Percentiles rank a stretch among this genome's conserved stretches.
phyloP scores from a whole-genome alignment of 1,284 basidiomycete genomes.

The Trametes versicolor region DNA sequence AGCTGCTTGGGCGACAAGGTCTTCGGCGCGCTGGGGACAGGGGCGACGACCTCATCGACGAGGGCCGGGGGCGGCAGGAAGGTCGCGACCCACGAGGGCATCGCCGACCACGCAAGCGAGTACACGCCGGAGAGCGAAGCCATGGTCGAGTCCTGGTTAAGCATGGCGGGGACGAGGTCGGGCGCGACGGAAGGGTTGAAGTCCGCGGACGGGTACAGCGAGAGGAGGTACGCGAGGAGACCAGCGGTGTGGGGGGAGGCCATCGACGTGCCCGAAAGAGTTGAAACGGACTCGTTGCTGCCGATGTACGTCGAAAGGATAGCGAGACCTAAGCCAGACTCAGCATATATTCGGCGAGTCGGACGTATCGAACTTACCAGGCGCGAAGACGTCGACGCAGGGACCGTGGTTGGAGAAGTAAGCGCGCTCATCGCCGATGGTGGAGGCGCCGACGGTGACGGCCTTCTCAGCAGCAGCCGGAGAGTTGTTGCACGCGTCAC shows the following conservation, averaged over 20 bases:
- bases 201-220: conserved; percentile 61
- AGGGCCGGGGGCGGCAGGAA: conserved; percentile 69
- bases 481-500: conserved; percentile 74
- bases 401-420: conserved; percentile 82
- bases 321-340: conserved; percentile 54
- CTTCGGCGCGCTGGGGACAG: conserved; percentile 52
- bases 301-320: conserved; percentile 77
- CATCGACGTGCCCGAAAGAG: conserved; percentile 72
- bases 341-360: background rate
- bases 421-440: conserved; percentile 75
- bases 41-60: conserved; percentile 53
- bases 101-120: conserved; percentile 58
- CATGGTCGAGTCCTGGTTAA: conserved; percentile 32
- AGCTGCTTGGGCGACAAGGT: conserved; percentile 62
- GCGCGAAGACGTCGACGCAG: conserved; percentile 82
- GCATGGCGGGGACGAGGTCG: conserved; percentile 41
- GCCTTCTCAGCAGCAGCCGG: conserved; percentile 74
- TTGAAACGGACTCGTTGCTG: conserved; percentile 66
- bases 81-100: conserved; percentile 67
- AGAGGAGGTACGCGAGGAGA: conserved; percentile 79
- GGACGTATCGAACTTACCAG: conserved; percentile 52
- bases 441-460: conserved; percentile 83
- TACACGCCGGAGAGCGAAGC: conserved; percentile 54
- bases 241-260: conserved; percentile 69
- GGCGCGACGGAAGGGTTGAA: conserved; percentile 54